Evolutionary conservation across 176 grass and related monocot species (phyloP).

Genomic region (Rhynchospora tenuis): DNA sequence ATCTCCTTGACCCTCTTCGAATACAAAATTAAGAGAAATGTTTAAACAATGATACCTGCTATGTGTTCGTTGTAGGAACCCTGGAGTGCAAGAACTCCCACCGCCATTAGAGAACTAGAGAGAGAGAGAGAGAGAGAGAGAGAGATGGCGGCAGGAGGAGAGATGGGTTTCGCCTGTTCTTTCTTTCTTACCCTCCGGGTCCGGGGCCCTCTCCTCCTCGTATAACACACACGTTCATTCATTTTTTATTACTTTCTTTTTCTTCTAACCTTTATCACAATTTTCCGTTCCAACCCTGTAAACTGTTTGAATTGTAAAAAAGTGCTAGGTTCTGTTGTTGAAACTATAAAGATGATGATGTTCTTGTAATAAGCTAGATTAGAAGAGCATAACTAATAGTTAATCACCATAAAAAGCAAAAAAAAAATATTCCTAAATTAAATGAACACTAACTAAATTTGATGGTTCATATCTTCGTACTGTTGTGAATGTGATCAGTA

Average conservation of each 20-base stretch:
- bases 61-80: slow-evolving; percentile 98
- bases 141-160: not conserved
- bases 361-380: too few species aligned
- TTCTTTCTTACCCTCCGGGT: not conserved
- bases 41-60: slow-evolving; percentile 32
- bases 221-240: not conserved
- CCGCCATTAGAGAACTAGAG: slow-evolving; percentile 30
- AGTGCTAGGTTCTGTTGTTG: not conserved
- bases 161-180: not conserved
- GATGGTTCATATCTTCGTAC: too few species aligned
- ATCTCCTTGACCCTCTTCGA: not conserved
- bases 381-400: too few species aligned
- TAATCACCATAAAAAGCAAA: too few species aligned
- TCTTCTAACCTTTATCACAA: not conserved
- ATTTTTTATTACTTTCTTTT: not conserved
- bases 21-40: not conserved
- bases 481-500: too few species aligned
- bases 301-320: not conserved
- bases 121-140: not conserved
- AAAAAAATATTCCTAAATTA: too few species aligned
- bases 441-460: too few species aligned
- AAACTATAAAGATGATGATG: not conserved
- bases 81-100: slow-evolving; percentile 95
- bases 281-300: not conserved
- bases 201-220: not conserved